Evolutionary conservation across 78 protist genomes (phyloP).

Genomic region (Planoprotostelium fungivorum): DNA sequence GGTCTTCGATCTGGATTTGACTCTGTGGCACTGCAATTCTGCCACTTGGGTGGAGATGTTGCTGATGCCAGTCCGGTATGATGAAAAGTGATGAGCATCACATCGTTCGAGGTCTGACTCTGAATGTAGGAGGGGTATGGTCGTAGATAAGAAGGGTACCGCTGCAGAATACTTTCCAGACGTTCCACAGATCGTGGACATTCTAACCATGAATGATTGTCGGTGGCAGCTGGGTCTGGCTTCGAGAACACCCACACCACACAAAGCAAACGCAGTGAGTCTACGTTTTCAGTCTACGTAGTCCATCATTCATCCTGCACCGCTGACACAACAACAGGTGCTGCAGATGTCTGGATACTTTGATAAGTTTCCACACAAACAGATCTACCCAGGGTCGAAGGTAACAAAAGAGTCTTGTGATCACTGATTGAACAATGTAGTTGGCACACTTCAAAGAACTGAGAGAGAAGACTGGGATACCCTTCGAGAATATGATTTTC

Average conservation of each 20-base stretch:
- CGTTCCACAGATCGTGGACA: neutral
- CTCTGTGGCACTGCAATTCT: neutral
- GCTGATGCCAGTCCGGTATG: neutral
- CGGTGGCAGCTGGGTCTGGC: neutral
- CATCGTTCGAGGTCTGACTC: no score
- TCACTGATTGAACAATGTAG: neutral
- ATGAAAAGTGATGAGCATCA: neutral
- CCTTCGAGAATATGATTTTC: constrained; percentile 3
- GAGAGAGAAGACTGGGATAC: neutral
- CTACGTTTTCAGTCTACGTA: neutral
- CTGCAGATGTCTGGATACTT: neutral
- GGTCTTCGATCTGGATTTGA: neutral
- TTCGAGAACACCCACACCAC: neutral
- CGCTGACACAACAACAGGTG: no score
- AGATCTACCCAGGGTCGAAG: neutral
- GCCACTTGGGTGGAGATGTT: neutral
- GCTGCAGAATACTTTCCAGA: neutral
- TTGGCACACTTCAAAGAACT: neutral
- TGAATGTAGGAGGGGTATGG: neutral
- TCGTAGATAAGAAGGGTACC: neutral
- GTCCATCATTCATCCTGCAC: no score
- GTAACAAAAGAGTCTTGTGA: neutral
- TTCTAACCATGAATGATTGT: neutral
- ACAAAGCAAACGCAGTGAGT: neutral
- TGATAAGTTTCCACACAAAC: neutral